Evolutionary conservation across 2,329 filamentous ascomycete genomes (phyloP).

Genomic region (Moelleriella libera): DNA sequence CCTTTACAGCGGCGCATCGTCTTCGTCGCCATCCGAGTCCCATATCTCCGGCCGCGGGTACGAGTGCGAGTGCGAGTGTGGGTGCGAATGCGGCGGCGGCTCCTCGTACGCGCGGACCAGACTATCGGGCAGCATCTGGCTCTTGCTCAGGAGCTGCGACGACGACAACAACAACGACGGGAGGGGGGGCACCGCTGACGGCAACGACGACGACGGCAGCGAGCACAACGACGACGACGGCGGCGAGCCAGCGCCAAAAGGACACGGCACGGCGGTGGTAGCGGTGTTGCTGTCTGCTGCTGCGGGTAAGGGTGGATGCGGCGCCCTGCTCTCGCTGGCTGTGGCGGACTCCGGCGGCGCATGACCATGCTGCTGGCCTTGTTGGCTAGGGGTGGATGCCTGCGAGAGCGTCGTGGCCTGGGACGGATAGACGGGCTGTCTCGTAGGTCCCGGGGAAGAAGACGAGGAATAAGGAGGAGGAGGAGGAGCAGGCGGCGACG

Average conservation of each 20-base stretch:
- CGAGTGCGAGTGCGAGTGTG: too few relatives aligned
- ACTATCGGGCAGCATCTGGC: conserved; percentile 37
- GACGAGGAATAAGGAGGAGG: neutral
- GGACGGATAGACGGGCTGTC: too few relatives aligned
- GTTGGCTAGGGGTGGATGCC: neutral
- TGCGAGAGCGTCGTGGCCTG: neutral
- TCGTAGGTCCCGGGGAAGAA: too few relatives aligned
- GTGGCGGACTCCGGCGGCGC: too few relatives aligned
- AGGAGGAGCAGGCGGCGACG: neutral
- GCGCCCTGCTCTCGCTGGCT: neutral
- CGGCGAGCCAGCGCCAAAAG: conserved; percentile 2
- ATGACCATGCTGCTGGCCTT: neutral
- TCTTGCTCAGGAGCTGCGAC: conserved; percentile 35
- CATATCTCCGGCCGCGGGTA: conserved; percentile 14
- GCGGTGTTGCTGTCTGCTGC: conserved; percentile 1
- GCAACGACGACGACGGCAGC: too few relatives aligned
- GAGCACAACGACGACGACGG: too few relatives aligned
- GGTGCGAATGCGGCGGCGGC: conserved; percentile 8
- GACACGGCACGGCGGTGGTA: conserved; percentile 13
- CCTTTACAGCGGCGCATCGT: too few relatives aligned
- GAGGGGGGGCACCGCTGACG: neutral
- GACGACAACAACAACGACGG: conserved; percentile 9
- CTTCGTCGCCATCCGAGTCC: conserved; percentile 20
- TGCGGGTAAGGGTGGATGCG: conserved; percentile 9
- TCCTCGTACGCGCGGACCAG: conserved; percentile 21